Base-by-base conservation (phyloP, 78 protist species). In the Dictyostelium firmibasis region DNA sequence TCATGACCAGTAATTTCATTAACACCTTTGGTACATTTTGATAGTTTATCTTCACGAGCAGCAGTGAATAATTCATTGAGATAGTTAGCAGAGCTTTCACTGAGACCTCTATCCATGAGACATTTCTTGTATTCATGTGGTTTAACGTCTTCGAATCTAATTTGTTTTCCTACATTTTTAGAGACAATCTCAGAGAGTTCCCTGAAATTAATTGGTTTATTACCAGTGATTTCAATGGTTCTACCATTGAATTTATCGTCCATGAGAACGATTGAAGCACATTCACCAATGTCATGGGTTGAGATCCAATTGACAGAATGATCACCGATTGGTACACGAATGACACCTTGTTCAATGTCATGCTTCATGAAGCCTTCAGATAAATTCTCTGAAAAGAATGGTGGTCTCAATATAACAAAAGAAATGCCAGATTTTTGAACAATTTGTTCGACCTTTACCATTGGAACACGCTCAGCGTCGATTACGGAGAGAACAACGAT, bases 151-250 rank as follows among this genome's bases (percentile, higher is more conserved):
- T 29, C 41, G 27, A 57, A 83, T 41, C 43, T 83, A 36, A 83
- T 41, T 23, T 29, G 23, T 72, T 41, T 83, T 1, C 79, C 79
- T 1, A 38, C 4, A 10, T 25, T 16, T 20, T 83, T 83, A 0
- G 38, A 23, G 18, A 83, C 6, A 7, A 64, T 8, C 4, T 67
- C 47, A 13, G 50, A 35, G 3, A 83, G 14, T 83, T 83, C 60
- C 2, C 1, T 36, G 36, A 25, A 83, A 2, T 6, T 64, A 0
- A 64, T 16, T 35, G 89, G 79, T 38, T 43, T n/a, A 25, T 79
- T 79, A 23, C 89, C 89, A 36, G 89, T 83, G 31, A 83, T 83
- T 35, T 83, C 79, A 41, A 83, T 62, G 10, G 72, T 67, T 83
- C 72, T 76, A 27, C 47, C 33, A 33, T 83, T 25, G 18, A 35